Base-by-base conservation (phyloP, 1,284 basidiomycete genomes). In the Pseudozyma tsukubaensis region DNA sequence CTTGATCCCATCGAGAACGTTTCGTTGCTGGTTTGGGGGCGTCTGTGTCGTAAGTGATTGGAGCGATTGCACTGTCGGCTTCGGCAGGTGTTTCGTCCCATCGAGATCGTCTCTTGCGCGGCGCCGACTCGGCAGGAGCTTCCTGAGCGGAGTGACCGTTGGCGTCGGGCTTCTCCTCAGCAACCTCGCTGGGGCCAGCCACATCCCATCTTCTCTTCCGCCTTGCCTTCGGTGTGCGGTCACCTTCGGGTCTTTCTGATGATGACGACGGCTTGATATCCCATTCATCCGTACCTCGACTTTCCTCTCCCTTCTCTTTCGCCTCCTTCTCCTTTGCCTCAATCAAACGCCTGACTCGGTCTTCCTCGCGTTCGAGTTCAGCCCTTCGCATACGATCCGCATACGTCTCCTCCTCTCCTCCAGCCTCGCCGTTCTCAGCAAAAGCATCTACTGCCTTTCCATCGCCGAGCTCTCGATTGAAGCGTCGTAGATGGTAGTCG, bases 1-100 rank as follows among this genome's bases (percentile, higher is more conserved):
- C 92, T 86, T 97, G 93, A 85, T 99, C 97, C 97, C 97, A 99
- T 49, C 97, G 89, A 13, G 95, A 98, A 55, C 92, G 91, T 85
- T 84, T 84, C 9, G 84, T 81, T 24, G 84, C 50, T 12, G 44
- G 47, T 40, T 63, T 59, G 52, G 18, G 80, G 90, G 93, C 67
- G 88, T 90, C 63, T 24, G 90, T 89, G 64, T 89, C 75, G n/a
- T 85, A 86, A 14, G 87, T 29, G 24, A 29, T 29, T 29, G 3
- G 89, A 59, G 86, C 88, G 56, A 92, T 91, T 1, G 89, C 44
- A 6, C 56, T 51, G 9, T 62, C 42, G 7, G 36, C 36, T 12
- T 70, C 72, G 19, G 58, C 88, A 18, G 87, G 88, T 0, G 93
- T 89, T 55, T 94, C 93, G 85, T 97, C 94, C 94, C 94, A 97